Base-by-base conservation (phyloP, 2,329 filamentous ascomycete genomes). In the Calonectria multiphialidica region DNA sequence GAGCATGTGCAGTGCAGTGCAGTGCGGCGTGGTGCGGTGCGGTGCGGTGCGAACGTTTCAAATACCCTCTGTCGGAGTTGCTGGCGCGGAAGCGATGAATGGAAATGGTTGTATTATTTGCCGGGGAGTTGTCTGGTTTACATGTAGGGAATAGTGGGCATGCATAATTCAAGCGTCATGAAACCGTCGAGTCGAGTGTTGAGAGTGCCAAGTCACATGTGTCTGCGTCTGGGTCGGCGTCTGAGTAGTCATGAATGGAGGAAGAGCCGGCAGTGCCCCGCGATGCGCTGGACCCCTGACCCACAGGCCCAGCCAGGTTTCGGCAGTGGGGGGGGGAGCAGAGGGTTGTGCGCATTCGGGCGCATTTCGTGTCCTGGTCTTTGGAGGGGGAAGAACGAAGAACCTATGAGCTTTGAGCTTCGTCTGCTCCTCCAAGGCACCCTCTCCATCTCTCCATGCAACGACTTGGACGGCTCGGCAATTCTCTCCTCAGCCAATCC, bases 31-130 rank as follows among this genome's bases (percentile, higher is more conserved):
- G 28, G 28, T 30, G 28, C 28, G 28, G 28, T 30, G 28, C 28
- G 28, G 28, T 30, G 28, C 28, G 28, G 28, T 30, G 30, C 62
- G 66, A 65, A 71, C 74, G 71, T 70, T 65, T 72, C 72, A 57
- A 71, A 79, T 79, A 79, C 78, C 78, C 77, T 76, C 68, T 77
- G 55, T 45, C 63, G 68, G 67, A 68, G 71, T 57, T 57, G 53
- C 25, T 72, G 72, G 72, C 66, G 73, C 66, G 67, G 33, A 66
- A 69, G 74, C 70, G 74, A 77, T 78, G 64, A 61, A 65, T 44
- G 67, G 37, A 62, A 62, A 30, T 42, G 57, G 40, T 8, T 62
- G 57, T 62, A 25, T 62, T 62, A 62, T 71, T 55, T 44, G 64
- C 21, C 45, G 50, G 16, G 53, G 53, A 59, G 6, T 49, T 70